Evolutionary conservation across 495 filamentous ascomycete genomes (phyloP), one percentile per base, ranked within the genome.

Genomic region (Aspergillus avenaceus): DNA sequence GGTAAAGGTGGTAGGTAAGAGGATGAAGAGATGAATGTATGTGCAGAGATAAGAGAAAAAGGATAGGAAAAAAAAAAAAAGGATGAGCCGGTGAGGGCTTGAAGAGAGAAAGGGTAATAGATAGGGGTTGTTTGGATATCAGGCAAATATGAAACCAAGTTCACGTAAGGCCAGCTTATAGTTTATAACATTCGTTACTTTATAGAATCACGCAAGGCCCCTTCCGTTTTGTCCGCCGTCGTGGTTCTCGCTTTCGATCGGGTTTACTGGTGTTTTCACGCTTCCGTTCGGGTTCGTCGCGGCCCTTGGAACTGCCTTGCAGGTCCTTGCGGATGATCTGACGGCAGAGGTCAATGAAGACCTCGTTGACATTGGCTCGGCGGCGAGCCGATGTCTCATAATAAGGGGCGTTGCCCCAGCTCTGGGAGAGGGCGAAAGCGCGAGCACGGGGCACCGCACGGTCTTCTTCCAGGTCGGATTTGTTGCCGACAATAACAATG

Each of bases 401-500:
- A 67, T 97, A 97, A 2, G 93, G 95, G 23, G 87, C 88, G 55
- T 84, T 84, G 32, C 86, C 86, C 93, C 93, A 98, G 59, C 77
- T 84, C 60, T 95, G 88, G 14, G 86, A 89, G 45, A 97, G 76
- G n/a, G 81, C 70, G 63, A 97, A 96, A 16, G 90, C 93, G 50
- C 84, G 85, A 36, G 85, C 80, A 16, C 90, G 83, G 18, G 88
- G 84, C 23, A 98, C 90, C 14, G 80, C 81, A 27, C 93, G 85
- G 60, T 96, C 88, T 60, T 96, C 91, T 69, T 95, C 90, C 11
- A 98, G 82, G 61, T 98, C 93, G 24, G 86, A 89, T 68, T 98
- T 98, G 75, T 98, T 98, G 55, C 93, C 93, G 26, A 97, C 92
- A 38, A 98, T 91, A 22, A 98, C 93, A 48, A 98, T 84, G 23